phyloP scores from a whole-genome alignment of 306 rosid genomes.

The Comarum palustre region DNA sequence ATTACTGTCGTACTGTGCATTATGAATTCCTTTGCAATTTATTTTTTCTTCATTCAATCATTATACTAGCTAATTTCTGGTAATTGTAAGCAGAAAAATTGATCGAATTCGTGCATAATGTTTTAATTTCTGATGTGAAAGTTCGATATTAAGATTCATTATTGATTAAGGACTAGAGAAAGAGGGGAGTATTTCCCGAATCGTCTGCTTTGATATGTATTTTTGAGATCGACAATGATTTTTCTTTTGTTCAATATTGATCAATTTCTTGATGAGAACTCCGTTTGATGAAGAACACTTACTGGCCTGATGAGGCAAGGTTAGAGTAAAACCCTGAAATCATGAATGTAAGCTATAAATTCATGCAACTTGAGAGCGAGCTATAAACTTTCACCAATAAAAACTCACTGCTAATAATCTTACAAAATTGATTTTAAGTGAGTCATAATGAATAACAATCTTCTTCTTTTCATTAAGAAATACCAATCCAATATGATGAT shows the following conservation, averaged over 20 bases:
- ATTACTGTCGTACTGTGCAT: background rate
- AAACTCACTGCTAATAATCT: background rate
- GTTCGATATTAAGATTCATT: conserved; percentile 11
- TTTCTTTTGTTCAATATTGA: background rate
- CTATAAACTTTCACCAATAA: background rate
- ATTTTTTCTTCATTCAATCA: background rate
- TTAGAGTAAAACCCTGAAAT: background rate
- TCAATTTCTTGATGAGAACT: background rate
- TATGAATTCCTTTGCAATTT: background rate
- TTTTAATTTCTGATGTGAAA: conserved; percentile 7
- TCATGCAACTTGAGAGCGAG: background rate
- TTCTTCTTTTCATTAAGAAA: too few relatives aligned
- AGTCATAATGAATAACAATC: background rate
- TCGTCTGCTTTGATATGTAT: background rate
- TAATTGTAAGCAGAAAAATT: background rate
- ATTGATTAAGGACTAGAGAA: background rate
- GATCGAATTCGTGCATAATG: conserved; percentile 1
- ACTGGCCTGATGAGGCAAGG: background rate
- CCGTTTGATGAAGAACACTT: background rate
- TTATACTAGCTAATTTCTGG: background rate
- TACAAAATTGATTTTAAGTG: background rate
- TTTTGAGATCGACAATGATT: background rate
- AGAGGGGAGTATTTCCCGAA: background rate
- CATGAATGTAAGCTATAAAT: background rate
- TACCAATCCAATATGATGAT: too few relatives aligned